These are phyloP conservation scores for Letharia columbiana DNA, from an alignment of 495 filamentous ascomycete species.

Conservation along the genomic window DNA sequence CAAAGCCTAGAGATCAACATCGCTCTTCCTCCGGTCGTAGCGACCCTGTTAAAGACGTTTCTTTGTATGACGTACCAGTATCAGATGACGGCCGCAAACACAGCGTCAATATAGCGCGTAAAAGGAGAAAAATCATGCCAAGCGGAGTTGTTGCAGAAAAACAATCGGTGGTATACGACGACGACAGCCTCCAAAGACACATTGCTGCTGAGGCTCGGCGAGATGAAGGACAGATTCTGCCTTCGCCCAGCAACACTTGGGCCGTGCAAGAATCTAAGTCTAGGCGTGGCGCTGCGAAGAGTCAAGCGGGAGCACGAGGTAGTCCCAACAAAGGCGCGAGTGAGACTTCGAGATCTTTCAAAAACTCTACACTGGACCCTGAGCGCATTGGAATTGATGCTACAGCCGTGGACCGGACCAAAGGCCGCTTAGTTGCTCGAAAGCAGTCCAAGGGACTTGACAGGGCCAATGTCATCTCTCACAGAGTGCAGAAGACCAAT, in stretches of 20 bases:
- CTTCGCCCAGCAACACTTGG: not conserved
- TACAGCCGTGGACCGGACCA: not conserved
- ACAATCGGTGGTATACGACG: slow-evolving; percentile 11
- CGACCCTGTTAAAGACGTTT: slow-evolving; percentile 2
- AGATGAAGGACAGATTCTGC: not conserved
- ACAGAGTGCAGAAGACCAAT: not conserved
- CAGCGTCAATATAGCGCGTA: not conserved
- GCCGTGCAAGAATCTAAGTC: not conserved
- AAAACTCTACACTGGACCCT: not conserved
- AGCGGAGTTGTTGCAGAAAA: not conserved
- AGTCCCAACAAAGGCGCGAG: not conserved
- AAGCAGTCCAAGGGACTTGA: not conserved
- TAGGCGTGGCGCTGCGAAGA: not conserved
- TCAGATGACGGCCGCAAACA: slow-evolving; percentile 31
- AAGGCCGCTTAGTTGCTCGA: not conserved
- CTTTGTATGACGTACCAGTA: slow-evolving; percentile 35
- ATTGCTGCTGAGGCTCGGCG: slow-evolving; percentile 12
- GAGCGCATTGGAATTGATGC: not conserved
- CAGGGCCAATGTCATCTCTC: not conserved
- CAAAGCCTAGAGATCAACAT: slow-evolving; percentile 1
- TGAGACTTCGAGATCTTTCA: not conserved
- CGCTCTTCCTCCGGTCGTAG: not conserved
- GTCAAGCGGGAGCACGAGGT: not conserved
- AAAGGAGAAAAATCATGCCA: slow-evolving; percentile 14
- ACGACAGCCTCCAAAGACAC: slow-evolving; percentile 20